Conservation (phyloP, 495 filamentous ascomycete species). For the Jackrogersella multiformis region DNA sequence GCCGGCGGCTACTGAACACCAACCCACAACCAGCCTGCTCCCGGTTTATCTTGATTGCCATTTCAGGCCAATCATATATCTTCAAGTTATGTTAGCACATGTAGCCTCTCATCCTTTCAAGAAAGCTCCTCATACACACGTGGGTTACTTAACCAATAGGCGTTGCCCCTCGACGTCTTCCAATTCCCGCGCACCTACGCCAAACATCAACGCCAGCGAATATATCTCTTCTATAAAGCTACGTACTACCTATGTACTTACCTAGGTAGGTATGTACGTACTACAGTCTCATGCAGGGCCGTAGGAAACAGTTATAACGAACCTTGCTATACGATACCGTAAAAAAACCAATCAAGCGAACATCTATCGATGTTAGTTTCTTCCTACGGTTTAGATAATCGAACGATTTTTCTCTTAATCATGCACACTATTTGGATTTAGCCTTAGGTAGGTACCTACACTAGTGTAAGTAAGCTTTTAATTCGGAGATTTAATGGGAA, state of each 20-base stretch:
- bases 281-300: conserved; percentile 1
- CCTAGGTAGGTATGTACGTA: too few relatives aligned
- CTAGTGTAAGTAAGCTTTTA: too few relatives aligned
- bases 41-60: conserved; percentile 12
- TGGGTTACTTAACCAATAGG: conserved; percentile 36
- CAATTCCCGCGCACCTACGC: conserved; percentile 22
- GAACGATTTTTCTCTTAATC: not conserved
- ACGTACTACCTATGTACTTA: not conserved
- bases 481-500: conserved; percentile 2
- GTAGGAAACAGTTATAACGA: not conserved
- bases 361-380: not conserved
- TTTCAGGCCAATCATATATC: conserved; percentile 30
- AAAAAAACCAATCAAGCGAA: conserved; percentile 12
- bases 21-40: conserved; percentile 4
- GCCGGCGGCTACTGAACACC: conserved; percentile 12
- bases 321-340: conserved; percentile 16
- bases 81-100: conserved; percentile 12
- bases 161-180: conserved; percentile 1
- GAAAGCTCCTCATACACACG: conserved; percentile 35
- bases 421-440: too few relatives aligned
- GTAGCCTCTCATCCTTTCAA: conserved; percentile 27
- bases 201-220: conserved; percentile 17
- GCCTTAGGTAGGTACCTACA: too few relatives aligned
- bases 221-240: conserved; percentile 7
- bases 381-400: not conserved